Evolutionary conservation across 352 stramenopile genomes (phyloP).

Genomic region (Pythium coloratum): DNA sequence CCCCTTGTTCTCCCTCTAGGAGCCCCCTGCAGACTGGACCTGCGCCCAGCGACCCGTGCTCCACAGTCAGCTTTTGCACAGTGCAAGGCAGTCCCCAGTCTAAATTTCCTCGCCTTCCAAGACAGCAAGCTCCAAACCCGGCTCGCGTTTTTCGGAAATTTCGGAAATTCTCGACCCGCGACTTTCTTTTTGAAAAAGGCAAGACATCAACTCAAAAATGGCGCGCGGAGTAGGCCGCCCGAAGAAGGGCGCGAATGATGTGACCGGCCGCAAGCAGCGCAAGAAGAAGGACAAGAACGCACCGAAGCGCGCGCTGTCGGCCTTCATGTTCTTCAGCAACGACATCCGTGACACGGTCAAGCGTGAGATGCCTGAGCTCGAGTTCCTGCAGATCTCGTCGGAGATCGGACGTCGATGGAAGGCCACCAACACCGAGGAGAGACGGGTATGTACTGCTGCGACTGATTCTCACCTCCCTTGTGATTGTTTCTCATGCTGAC

Average conservation of each 20-base stretch:
- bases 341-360: constrained; percentile 90
- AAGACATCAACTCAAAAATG: constrained; percentile 43
- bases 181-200: constrained; percentile 23
- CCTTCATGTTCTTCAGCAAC: constrained; percentile 92
- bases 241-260: constrained; percentile 65
- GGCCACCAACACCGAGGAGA: constrained; percentile 60
- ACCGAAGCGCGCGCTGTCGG: constrained; percentile 87
- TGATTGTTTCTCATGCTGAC: background rate
- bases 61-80: constrained; percentile 33
- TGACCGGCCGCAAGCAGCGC: constrained; percentile 72
- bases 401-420: constrained; percentile 88
- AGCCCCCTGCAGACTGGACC: constrained; percentile 9
- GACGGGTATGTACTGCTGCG: constrained; percentile 34
- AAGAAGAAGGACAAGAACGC: constrained; percentile 93
- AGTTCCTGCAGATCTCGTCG: constrained; percentile 85
- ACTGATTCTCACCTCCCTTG: background rate
- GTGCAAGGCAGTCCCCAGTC: constrained; percentile 46
- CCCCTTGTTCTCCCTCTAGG: constrained; percentile 3
- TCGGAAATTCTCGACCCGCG: constrained; percentile 28
- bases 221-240: constrained; percentile 63
- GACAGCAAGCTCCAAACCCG: constrained; percentile 34
- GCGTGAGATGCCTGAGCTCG: constrained; percentile 83
- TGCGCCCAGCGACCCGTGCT: background rate
- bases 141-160: constrained; percentile 34
- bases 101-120: constrained; percentile 58